Evolutionary conservation across 257 asterid species (phyloP).

Genomic region (Prunella vulgaris): DNA sequence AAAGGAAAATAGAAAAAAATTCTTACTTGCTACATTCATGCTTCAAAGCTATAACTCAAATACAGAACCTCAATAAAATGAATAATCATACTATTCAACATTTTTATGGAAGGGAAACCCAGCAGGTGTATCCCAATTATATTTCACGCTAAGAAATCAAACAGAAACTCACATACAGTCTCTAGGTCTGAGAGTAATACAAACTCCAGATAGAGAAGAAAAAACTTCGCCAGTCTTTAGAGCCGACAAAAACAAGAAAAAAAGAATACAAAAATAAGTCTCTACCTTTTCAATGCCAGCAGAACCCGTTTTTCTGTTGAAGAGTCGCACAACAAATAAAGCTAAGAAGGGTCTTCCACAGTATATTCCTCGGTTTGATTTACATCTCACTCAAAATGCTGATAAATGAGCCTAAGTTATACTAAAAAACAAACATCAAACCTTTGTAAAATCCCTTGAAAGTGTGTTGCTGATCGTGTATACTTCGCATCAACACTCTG

Average conservation of each 20-base stretch:
- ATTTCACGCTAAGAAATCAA: conserved; percentile 39
- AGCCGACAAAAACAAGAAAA: conserved; percentile 26
- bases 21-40: background rate
- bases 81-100: conserved; percentile 36
- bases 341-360: conserved; percentile 39
- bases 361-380: conserved; percentile 43
- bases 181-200: conserved; percentile 29
- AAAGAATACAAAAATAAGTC: conserved; percentile 40
- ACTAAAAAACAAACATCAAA: conserved; percentile 43
- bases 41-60: background rate
- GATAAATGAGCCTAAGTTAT: conserved; percentile 46
- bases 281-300: conserved; percentile 38
- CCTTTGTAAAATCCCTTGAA: conserved; percentile 40
- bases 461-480: conserved; percentile 34
- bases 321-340: conserved; percentile 45
- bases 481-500: conserved; percentile 36
- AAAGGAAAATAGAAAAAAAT: background rate
- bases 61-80: conserved; percentile 30
- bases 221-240: conserved; percentile 26
- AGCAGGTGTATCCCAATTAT: conserved; percentile 34
- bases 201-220: conserved; percentile 33
- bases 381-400: conserved; percentile 59
- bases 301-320: conserved; percentile 25
- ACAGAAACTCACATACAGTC: conserved; percentile 53
- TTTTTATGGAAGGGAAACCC: conserved; percentile 49